Conservation (phyloP, 768 basidiomycete genomes). For the Lentinula edodes region DNA sequence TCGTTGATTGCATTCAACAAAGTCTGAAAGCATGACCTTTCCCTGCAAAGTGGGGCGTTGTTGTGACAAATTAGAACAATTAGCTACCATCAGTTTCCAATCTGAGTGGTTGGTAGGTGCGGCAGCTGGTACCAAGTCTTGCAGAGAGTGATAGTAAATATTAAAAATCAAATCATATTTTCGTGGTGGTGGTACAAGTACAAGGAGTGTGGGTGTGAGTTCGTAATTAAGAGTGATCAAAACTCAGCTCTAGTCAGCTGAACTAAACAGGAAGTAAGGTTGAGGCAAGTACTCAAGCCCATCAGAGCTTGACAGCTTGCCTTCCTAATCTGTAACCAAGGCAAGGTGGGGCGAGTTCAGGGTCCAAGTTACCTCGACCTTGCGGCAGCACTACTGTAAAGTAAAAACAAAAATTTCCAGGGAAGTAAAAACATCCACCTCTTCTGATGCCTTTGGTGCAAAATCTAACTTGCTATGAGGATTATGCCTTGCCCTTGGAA, state of each 20-base stretch:
- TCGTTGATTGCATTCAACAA: too few relatives aligned
- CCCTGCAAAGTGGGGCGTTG: too few relatives aligned
- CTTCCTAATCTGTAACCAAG: background rate
- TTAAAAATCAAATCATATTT: slow-evolving; percentile 9
- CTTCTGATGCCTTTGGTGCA: too few relatives aligned
- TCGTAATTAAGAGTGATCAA: background rate
- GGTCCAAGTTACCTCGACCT: background rate
- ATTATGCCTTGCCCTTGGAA: too few relatives aligned
- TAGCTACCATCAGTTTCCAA: too few relatives aligned
- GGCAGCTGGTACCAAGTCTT: too few relatives aligned
- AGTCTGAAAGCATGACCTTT: too few relatives aligned
- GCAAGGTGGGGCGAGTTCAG: background rate
- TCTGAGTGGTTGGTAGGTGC: too few relatives aligned
- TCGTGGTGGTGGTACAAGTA: background rate
- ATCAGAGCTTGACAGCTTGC: background rate
- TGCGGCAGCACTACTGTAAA: background rate
- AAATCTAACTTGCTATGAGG: too few relatives aligned
- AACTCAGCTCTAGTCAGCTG: background rate
- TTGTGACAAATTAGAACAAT: too few relatives aligned
- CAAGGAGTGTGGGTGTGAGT: background rate
- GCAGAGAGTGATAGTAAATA: background rate
- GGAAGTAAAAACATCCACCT: too few relatives aligned
- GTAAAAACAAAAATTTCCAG: too few relatives aligned
- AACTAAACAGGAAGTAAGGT: background rate
- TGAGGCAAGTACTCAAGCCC: background rate